Percentiles rank a stretch among this genome's conserved stretches.
Evolutionary conservation across 352 stramenopile genomes (phyloP).

Genomic region (Phytophthora citrophthora): DNA sequence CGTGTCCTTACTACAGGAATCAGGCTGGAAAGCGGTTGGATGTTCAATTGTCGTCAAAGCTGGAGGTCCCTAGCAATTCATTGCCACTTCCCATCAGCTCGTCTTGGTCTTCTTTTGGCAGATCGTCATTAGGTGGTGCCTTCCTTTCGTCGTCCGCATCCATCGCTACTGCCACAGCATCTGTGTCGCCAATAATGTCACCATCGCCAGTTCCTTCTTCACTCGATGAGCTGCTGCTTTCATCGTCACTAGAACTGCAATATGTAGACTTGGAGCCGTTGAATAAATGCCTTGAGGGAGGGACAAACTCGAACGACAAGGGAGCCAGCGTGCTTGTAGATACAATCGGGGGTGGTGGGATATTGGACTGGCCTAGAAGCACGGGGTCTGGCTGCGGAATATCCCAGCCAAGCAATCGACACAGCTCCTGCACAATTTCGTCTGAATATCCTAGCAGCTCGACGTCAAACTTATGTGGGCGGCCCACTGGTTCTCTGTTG

Average conservation of each 20-base stretch:
- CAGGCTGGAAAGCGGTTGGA: slow-evolving; percentile 7
- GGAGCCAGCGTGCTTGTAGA: slow-evolving; percentile 35
- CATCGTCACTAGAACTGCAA: slow-evolving; percentile 64
- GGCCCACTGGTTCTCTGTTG: slow-evolving; percentile 82
- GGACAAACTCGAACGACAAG: slow-evolving; percentile 70
- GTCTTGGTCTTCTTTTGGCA: slow-evolving; percentile 65
- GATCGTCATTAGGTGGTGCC: slow-evolving; percentile 16
- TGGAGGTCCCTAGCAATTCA: slow-evolving; percentile 66
- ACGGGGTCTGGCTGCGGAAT: slow-evolving; percentile 76
- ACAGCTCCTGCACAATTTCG: slow-evolving; percentile 85
- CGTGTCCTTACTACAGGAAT: slow-evolving; percentile 1
- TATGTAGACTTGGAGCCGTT: slow-evolving; percentile 69
- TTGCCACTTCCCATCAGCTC: slow-evolving; percentile 81
- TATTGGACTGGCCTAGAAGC: slow-evolving; percentile 67
- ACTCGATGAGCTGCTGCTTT: slow-evolving; percentile 61
- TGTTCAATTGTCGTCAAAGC: slow-evolving; percentile 62
- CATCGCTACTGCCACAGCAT: slow-evolving; percentile 39
- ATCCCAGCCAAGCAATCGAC: slow-evolving; percentile 76
- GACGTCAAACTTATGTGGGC: slow-evolving; percentile 86
- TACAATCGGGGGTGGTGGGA: slow-evolving; percentile 34
- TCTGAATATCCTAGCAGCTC: slow-evolving; percentile 86
- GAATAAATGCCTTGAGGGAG: slow-evolving; percentile 79
- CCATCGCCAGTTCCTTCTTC: slow-evolving; percentile 49
- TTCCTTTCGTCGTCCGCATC: slow-evolving; percentile 43
- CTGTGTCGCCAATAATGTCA: slow-evolving; percentile 25